phyloP scores from a whole-genome alignment of 305 asterid genomes.

The Fraxinus angustifolia region DNA sequence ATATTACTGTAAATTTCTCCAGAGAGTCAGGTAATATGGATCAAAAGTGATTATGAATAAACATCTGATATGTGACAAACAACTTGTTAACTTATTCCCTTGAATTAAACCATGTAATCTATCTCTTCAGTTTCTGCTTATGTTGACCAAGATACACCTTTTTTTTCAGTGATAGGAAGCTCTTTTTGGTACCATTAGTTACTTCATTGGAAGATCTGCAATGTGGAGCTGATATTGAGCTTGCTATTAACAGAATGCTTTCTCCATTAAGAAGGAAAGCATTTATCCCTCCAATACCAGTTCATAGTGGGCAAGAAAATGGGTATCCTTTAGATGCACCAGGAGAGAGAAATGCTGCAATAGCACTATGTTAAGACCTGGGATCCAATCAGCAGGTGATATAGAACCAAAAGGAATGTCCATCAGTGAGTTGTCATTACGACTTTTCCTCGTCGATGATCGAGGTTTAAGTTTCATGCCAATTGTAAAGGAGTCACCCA shows the following conservation, averaged over 20 bases:
- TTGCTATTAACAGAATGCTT: conserved; percentile 59
- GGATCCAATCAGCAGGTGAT: conserved; percentile 34
- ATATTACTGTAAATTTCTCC: background rate
- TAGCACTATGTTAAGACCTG: conserved; percentile 34
- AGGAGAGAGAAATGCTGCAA: conserved; percentile 34
- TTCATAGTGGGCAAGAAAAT: conserved; percentile 34
- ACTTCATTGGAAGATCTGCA: conserved; percentile 69
- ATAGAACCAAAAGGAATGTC: conserved; percentile 48
- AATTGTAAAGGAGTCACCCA: conserved; percentile 50
- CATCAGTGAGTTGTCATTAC: conserved; percentile 51
- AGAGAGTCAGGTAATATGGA: background rate
- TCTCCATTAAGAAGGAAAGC: conserved; percentile 57
- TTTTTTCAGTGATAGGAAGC: conserved; percentile 70
- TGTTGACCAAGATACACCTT: conserved; percentile 20
- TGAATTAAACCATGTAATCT: background rate
- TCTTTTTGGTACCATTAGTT: conserved; percentile 76
- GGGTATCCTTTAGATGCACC: conserved; percentile 28
- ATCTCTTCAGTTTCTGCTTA: conserved; percentile 4
- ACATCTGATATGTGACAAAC: conserved; percentile 11
- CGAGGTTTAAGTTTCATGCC: conserved; percentile 58
- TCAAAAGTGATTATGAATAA: conserved; percentile 2
- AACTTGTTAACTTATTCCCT: background rate
- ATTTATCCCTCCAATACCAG: conserved; percentile 32
- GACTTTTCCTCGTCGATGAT: conserved; percentile 62
- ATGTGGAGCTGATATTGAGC: conserved; percentile 60